These are phyloP conservation scores for Naganishia albida DNA, from an alignment of 1,284 basidiomycete species.

Conservation along the genomic window DNA sequence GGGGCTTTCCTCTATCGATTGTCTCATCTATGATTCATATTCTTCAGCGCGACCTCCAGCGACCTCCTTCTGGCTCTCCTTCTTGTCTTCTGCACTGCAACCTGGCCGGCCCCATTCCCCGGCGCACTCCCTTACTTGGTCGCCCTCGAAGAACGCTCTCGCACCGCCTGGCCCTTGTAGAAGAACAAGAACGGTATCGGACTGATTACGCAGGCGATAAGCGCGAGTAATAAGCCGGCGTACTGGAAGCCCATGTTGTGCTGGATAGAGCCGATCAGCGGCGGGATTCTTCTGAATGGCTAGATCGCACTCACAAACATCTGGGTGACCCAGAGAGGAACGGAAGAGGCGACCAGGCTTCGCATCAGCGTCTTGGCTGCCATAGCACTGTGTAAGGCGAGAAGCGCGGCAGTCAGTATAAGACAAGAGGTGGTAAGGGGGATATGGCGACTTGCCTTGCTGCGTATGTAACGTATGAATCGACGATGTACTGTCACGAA, in stretches of 20 bases:
- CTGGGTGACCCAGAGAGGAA: constrained; percentile 46
- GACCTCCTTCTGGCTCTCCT: too few species aligned
- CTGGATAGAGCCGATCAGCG: constrained; percentile 16
- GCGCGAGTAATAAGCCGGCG: constrained; percentile 43
- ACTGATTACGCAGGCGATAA: constrained; percentile 39
- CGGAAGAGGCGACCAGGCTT: constrained; percentile 52
- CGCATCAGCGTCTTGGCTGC: constrained; percentile 59
- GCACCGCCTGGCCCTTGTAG: constrained; percentile 43
- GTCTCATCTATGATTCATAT: too few species aligned
- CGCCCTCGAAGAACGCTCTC: constrained; percentile 28
- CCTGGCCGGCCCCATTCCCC: too few species aligned
- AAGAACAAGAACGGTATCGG: constrained; percentile 49
- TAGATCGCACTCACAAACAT: constrained; percentile 36
- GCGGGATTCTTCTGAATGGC: neutral
- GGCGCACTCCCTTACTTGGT: neutral
- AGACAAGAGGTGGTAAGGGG: constrained; percentile 35
- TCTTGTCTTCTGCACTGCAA: too few species aligned
- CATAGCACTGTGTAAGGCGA: constrained; percentile 45
- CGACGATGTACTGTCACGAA: constrained; percentile 41
- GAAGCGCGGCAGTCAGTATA: constrained; percentile 33
- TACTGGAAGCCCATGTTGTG: constrained; percentile 45
- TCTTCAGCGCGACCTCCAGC: too few species aligned
- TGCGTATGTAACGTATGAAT: constrained; percentile 42
- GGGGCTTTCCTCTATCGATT: too few species aligned
- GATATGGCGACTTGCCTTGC: constrained; percentile 37